Percentiles rank a stretch among this genome's conserved stretches.
phyloP scores from a whole-genome alignment of 768 basidiomycete species.

The Russula lepida region DNA sequence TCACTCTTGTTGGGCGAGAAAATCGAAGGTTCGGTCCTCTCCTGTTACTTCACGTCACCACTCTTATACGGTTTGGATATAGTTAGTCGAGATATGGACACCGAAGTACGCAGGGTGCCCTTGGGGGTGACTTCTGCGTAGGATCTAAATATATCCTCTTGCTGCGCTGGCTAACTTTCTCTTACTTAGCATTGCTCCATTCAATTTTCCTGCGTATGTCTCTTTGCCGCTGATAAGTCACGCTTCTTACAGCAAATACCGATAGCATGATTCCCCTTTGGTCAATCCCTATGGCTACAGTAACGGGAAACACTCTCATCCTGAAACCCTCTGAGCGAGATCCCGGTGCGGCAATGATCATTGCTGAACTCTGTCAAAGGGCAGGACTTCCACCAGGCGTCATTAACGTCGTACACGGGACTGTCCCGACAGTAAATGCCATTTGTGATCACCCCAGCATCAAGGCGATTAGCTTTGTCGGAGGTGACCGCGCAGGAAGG shows the following conservation, averaged over 20 bases:
- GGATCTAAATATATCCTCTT: background rate
- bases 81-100: conserved; percentile 97
- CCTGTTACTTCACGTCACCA: background rate
- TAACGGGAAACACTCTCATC: conserved; percentile 89
- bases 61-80: background rate
- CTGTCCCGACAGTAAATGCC: conserved; percentile 80
- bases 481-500: conserved; percentile 84
- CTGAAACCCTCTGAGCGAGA: conserved; percentile 96
- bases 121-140: conserved; percentile 79
- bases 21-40: conserved; percentile 61
- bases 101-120: conserved; percentile 73
- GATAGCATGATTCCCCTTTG: conserved; percentile 91
- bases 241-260: background rate
- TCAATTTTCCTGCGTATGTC: conserved; percentile 81
- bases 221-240: background rate
- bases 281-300: conserved; percentile 85
- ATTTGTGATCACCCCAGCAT: conserved; percentile 90
- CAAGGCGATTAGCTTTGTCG: conserved; percentile 95
- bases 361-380: conserved; percentile 86
- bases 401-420: conserved; percentile 87
- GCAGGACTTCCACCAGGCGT: conserved; percentile 86
- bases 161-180: background rate
- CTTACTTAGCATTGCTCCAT: conserved; percentile 60
- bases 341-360: conserved; percentile 96
- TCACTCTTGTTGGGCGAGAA: conserved; percentile 84